Conservation (phyloP, 805 yeast species). For the Tetrapisispora taiwanensis region DNA sequence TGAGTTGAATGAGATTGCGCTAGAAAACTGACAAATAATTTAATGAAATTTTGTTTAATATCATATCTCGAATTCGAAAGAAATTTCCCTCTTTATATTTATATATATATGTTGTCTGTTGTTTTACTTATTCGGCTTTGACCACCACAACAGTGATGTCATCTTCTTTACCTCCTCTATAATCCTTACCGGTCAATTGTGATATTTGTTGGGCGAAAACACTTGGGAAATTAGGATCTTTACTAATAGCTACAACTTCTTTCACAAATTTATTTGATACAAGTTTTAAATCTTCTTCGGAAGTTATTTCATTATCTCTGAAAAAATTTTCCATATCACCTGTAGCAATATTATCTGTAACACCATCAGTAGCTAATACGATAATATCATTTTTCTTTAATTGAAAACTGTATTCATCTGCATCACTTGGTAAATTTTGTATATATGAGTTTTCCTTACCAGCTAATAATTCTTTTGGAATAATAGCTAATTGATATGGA, state of each 20-base stretch:
- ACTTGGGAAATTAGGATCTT: conserved; percentile 65
- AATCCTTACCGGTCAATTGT: conserved; percentile 21
- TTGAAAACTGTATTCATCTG: conserved; percentile 58
- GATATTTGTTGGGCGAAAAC: conserved; percentile 59
- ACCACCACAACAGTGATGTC: conserved; percentile 81
- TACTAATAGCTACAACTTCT: conserved; percentile 58
- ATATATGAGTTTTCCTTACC: conserved; percentile 52
- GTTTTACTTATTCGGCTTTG: conserved; percentile 36
- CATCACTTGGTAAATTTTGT: conserved; percentile 57
- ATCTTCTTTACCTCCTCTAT: conserved; percentile 90
- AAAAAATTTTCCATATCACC: conserved; percentile 64
- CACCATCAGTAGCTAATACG: conserved; percentile 87
- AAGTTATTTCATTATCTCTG: conserved; percentile 34
- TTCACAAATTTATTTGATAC: conserved; percentile 49
- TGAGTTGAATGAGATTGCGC: too few species aligned
- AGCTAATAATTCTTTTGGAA: conserved; percentile 58
- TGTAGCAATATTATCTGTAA: conserved; percentile 71
- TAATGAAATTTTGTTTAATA: too few species aligned
- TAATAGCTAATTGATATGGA: conserved; percentile 81
- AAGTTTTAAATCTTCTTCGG: conserved; percentile 31
- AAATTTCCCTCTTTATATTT: too few species aligned
- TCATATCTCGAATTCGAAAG: too few species aligned
- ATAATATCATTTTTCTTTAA: conserved; percentile 65
- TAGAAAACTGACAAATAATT: too few species aligned
- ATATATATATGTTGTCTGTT: too few species aligned